phyloP scores from a whole-genome alignment of 148 eudicot species.

The Rhododendron mucronatum region DNA sequence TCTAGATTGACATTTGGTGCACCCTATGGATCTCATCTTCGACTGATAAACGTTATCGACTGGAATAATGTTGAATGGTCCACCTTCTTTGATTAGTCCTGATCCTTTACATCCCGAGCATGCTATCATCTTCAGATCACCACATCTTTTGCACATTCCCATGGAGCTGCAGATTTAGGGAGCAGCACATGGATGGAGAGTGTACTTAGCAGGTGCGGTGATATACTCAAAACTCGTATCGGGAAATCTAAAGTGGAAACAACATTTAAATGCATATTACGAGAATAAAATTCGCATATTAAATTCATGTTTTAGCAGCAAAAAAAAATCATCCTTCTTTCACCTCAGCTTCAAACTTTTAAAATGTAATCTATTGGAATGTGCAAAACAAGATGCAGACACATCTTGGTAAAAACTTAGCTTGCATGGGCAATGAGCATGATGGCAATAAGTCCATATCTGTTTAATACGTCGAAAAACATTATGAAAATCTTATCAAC shows the following conservation, averaged over 20 bases:
- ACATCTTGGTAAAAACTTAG: neutral
- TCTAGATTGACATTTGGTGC: slow-evolving; percentile 42
- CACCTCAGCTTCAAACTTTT: neutral
- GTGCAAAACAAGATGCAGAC: neutral
- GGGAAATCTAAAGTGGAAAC: neutral
- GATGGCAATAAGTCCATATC: neutral
- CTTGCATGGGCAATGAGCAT: neutral
- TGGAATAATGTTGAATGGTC: slow-evolving; percentile 36
- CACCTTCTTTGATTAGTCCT: slow-evolving; percentile 44
- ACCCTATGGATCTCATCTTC: slow-evolving; percentile 22
- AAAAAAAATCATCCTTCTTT: neutral
- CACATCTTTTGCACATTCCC: slow-evolving; percentile 79
- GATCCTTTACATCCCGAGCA: slow-evolving; percentile 65
- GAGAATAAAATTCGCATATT: neutral
- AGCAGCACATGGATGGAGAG: neutral
- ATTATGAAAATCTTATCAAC: neutral
- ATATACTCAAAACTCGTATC: neutral
- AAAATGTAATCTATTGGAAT: neutral
- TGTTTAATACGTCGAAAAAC: neutral
- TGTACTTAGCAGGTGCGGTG: neutral
- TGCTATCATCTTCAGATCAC: slow-evolving; percentile 63
- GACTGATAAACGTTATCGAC: slow-evolving; percentile 22
- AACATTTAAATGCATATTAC: neutral
- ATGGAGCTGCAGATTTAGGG: slow-evolving; percentile 43
- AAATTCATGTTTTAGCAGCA: neutral